A percentile compares a stretch with the other conserved stretches of the same genome.
Conservation (phyloP, 2,329 filamentous ascomycete species). For the Microdochium bolleyi region DNA sequence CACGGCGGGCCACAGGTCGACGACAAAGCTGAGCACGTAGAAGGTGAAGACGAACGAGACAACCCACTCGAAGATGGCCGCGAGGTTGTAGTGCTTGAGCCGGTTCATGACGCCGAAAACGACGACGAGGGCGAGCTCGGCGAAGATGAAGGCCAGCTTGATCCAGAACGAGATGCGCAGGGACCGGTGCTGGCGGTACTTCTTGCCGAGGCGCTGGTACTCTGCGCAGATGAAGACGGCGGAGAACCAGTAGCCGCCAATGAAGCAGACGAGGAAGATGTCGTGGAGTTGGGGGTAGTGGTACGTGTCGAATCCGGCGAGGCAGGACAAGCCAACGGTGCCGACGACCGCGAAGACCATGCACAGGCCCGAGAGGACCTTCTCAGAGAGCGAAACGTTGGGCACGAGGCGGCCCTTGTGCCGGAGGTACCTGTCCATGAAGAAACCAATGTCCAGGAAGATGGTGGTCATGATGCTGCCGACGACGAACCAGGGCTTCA, state of each 20-base stretch:
- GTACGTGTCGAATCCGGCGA: slow-evolving; percentile 81
- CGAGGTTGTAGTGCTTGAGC: slow-evolving; percentile 47
- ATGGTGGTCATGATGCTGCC: slow-evolving; percentile 65
- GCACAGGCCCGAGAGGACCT: slow-evolving; percentile 50
- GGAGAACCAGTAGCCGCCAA: slow-evolving; percentile 75
- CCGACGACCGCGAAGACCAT: slow-evolving; percentile 67
- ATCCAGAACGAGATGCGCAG: slow-evolving; percentile 77
- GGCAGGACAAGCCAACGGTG: slow-evolving; percentile 69
- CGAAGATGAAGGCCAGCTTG: slow-evolving; percentile 76
- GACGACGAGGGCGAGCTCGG: slow-evolving; percentile 67
- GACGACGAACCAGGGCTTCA: slow-evolving; percentile 74
- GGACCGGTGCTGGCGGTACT: slow-evolving; percentile 67
- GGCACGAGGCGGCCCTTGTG: slow-evolving; percentile 71
- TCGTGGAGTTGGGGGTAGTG: slow-evolving; percentile 61
- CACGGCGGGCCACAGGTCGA: slow-evolving; percentile 78
- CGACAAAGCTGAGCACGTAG: slow-evolving; percentile 78
- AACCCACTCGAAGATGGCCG: slow-evolving; percentile 71
- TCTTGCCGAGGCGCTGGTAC: slow-evolving; percentile 76
- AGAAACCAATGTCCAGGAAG: slow-evolving; percentile 73
- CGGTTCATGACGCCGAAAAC: slow-evolving; percentile 58
- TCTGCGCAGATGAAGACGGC: slow-evolving; percentile 87
- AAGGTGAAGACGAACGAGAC: slow-evolving; percentile 81
- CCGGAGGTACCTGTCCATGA: slow-evolving; percentile 76
- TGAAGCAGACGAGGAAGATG: slow-evolving; percentile 74
- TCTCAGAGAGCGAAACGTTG: slow-evolving; percentile 58